A percentile compares a stretch with the other conserved stretches of the same genome.
Evolutionary conservation across 2,329 filamentous ascomycete species (phyloP).

Genomic region (Cladobotryum protrusum): DNA sequence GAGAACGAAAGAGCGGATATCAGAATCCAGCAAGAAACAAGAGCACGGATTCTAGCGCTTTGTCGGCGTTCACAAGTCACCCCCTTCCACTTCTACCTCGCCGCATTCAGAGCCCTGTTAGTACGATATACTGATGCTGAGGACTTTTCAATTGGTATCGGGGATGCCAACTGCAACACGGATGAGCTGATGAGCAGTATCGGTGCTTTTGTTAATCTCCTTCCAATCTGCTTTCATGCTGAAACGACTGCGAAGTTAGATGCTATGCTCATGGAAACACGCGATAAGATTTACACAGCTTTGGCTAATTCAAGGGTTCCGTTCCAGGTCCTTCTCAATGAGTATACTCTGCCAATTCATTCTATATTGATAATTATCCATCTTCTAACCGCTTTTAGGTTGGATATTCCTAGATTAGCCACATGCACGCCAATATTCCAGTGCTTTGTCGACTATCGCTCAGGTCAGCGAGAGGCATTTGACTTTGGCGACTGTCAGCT

Average conservation of each 20-base stretch:
- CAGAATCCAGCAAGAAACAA: too few species aligned
- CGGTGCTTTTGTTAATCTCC: conserved; percentile 43
- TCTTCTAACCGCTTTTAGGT: too few species aligned
- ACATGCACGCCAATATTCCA: conserved; percentile 44
- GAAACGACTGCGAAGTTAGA: conserved; percentile 14
- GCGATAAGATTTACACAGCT: conserved; percentile 25
- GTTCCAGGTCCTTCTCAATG: conserved; percentile 41
- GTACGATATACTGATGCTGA: not conserved
- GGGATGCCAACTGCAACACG: conserved; percentile 38
- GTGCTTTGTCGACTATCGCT: conserved; percentile 29
- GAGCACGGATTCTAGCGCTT: too few species aligned
- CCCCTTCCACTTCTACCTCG: conserved; percentile 17
- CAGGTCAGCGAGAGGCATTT: conserved; percentile 16
- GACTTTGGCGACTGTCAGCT: conserved; percentile 16
- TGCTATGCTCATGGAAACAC: conserved; percentile 14
- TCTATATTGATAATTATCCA: too few species aligned
- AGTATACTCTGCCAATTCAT: too few species aligned
- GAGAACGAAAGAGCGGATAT: too few species aligned
- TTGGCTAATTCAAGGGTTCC: conserved; percentile 39
- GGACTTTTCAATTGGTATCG: conserved; percentile 30
- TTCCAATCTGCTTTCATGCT: conserved; percentile 37
- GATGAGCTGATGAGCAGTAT: conserved; percentile 27
- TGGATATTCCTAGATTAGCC: conserved; percentile 34
- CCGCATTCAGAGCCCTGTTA: not conserved
- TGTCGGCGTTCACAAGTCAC: too few species aligned